Base-by-base conservation (phyloP, 257 asterid genomes). In the Lycium ferocissimum region DNA sequence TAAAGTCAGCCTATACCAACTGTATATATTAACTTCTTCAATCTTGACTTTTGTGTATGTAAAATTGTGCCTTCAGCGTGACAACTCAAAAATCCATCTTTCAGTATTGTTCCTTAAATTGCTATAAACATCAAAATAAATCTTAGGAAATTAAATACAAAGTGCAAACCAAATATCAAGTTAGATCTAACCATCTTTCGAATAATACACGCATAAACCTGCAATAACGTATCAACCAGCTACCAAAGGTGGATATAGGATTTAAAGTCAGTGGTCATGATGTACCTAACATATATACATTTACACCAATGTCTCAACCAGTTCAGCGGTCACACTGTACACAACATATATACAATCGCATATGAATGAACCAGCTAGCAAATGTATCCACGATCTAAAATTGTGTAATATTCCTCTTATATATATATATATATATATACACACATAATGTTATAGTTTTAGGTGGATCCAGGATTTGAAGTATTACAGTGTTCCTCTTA, bases 181-280 rank as follows among this genome's bases (percentile, higher is more conserved):
- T 65, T 57, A 86, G 95, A 92, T 92, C 91, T 91, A 91, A 69
- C 80, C 58, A 53, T 67, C 18, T 73, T 75, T 51, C 4, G 14
- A 53, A 51, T 26, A 26, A 26, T 26, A 26, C 33, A 26, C 35
- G 13, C 56, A 9, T 40, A 71, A 70, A 71, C 56, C 79, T 8
- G 79, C 4, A 71, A 40, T 43, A 9, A 71, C 56, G 26, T 71
- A 7, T 71, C 35, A 71, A 40, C 35, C 35, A 71, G 56, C 56
- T 17, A 71, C 56, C 56, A 51, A 51, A 51, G 62, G 62, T 22
- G 43, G 81, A 75, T 75, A 43, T 49, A 20, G 4, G 81, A 75
- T 75, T 75, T 75, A 49, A 49, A 20, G 9, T 20, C 20, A 3
- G 61, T 49, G 61, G 43, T 49, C 11, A 49, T 22, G 38, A 75